phyloP scores from a whole-genome alignment of 23 red algal species.

The Gracilaria caudata region DNA sequence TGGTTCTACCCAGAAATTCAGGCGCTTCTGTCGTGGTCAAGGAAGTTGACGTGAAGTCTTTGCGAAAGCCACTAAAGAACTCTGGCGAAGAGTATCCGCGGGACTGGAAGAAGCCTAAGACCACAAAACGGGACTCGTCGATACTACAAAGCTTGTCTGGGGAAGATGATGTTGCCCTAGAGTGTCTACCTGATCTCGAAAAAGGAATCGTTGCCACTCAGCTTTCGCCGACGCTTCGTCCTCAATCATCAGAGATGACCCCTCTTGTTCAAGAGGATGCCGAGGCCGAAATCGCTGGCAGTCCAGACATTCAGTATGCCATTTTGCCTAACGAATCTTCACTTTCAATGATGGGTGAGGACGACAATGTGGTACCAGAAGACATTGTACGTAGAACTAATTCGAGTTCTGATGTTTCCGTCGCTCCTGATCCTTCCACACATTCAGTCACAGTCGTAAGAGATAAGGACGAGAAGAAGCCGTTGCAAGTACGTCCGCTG shows the following conservation, averaged over 20 bases:
- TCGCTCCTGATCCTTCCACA: not conserved
- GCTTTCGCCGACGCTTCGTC: not conserved
- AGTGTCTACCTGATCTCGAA: slow-evolving; percentile 21
- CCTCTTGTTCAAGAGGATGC: not conserved
- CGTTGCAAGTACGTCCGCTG: slow-evolving; percentile 38
- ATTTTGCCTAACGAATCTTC: slow-evolving; percentile 47
- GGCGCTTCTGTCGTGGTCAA: slow-evolving; percentile 25
- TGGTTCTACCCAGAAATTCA: not conserved
- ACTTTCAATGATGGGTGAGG: slow-evolving; percentile 48
- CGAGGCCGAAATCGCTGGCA: not conserved
- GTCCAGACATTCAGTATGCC: slow-evolving; percentile 39
- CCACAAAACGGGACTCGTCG: not conserved
- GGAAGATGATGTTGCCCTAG: not conserved
- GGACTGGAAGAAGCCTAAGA: slow-evolving; percentile 48
- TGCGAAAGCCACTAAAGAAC: slow-evolving; percentile 38
- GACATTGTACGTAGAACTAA: slow-evolving; percentile 30
- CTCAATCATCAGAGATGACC: not conserved
- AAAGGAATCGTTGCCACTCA: not conserved
- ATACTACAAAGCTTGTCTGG: not conserved
- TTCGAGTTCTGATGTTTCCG: not conserved
- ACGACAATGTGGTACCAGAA: slow-evolving; percentile 58
- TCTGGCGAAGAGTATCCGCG: slow-evolving; percentile 2
- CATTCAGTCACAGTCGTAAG: not conserved
- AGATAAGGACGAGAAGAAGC: slow-evolving; percentile 13
- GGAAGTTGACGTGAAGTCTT: slow-evolving; percentile 61